Evolutionary conservation across 257 asterid species (phyloP), one percentile per base, ranked within the genome.

Genomic region (Avicennia marina): DNA sequence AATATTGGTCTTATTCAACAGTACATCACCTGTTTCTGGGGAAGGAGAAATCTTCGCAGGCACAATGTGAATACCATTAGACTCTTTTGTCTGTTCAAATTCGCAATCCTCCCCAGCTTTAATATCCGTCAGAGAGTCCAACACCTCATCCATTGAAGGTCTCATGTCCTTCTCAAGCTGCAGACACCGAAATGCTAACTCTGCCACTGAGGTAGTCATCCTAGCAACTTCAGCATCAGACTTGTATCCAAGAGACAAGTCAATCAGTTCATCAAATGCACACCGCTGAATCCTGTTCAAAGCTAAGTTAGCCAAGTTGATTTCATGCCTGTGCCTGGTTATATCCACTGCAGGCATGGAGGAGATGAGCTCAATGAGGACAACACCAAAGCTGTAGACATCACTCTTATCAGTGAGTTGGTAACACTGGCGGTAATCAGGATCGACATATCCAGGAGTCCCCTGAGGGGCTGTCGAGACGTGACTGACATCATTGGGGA

Each of bases 21-120:
- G 70, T 16, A 4, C 72, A 4, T 72, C 79, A 17, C 72, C 82
- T 17, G 70, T 56, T 33, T 70, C 75, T 9, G 84, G 80, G 11
- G 78, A 67, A 33, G 25, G 42, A 42, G 64, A 61, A 15, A 57
- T 59, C 16, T 58, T 61, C 15, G 53, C 56, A 6, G 47, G n/a
- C 19, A 18, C 41, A 31, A 8, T 24, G 15, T 25, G 1, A 10
- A 50, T 34, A 2, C 67, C 69, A 55, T 48, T 43, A 9, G 8
- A 36, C 40, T 44, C 68, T n/a, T 15, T 56, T 7, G 11, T 41
- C 29, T 45, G 26, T 43, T 60, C 82, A 17, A 15, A 34, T 20
- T 34, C 27, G 34, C 63, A 21, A 8, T 45, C 45, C 29, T 32
- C 39, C 1, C 16, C 15, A 7, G 21, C 54, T 18, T 33, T 29